Evolutionary conservation across 2,329 filamentous ascomycete species (phyloP).

Genomic region (Fusarium globosum): DNA sequence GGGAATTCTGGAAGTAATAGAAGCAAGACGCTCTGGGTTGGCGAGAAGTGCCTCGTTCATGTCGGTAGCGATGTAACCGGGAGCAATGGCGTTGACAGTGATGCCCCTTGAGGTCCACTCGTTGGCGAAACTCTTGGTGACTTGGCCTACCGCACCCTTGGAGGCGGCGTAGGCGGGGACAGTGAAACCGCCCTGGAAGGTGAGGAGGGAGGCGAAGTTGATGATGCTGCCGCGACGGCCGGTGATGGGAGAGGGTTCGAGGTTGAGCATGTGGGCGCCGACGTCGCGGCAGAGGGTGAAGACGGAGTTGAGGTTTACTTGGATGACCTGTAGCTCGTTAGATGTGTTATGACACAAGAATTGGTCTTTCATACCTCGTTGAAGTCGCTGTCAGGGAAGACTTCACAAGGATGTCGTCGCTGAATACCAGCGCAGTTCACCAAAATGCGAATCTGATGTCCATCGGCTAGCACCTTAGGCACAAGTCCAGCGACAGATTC

Average conservation of each 20-base stretch:
- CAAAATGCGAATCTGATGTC: constrained; percentile 77
- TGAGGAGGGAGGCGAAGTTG: constrained; percentile 84
- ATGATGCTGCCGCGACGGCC: constrained; percentile 78
- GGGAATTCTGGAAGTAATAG: constrained; percentile 84
- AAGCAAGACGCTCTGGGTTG: constrained; percentile 74
- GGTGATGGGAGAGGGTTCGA: constrained; percentile 58
- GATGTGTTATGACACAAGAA: neutral
- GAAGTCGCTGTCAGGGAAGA: constrained; percentile 83
- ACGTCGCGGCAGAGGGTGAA: constrained; percentile 83
- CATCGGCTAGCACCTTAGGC: constrained; percentile 69
- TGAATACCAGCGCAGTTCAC: constrained; percentile 92
- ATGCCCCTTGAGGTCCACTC: constrained; percentile 86
- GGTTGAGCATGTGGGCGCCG: constrained; percentile 79
- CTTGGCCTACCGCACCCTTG: constrained; percentile 86
- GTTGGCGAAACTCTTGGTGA: constrained; percentile 87
- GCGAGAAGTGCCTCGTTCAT: constrained; percentile 89
- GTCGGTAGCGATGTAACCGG: constrained; percentile 92
- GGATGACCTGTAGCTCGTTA: constrained; percentile 68
- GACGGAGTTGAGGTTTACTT: constrained; percentile 86
- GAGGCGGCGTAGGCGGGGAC: constrained; percentile 88
- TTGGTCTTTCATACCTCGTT: constrained; percentile 61
- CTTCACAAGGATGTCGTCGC: constrained; percentile 77
- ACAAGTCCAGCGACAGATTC: constrained; percentile 70
- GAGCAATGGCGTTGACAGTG: constrained; percentile 88
- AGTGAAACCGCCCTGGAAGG: constrained; percentile 88